phyloP scores from a whole-genome alignment of 2,329 filamentous ascomycete genomes.

The Tolypocladium cylindrosporum region DNA sequence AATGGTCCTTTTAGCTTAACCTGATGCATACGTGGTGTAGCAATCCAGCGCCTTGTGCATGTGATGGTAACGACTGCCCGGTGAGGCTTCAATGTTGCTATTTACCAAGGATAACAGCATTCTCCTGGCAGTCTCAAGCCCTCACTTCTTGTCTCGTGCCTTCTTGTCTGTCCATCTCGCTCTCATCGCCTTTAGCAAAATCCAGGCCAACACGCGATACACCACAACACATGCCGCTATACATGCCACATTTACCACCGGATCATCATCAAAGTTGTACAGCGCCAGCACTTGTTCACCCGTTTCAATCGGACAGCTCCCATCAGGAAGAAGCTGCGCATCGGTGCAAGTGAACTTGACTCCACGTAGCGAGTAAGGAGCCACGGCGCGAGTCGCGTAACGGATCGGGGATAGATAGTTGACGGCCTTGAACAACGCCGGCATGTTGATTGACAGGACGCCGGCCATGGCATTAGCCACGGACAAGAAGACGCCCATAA shows the following conservation, averaged over 20 bases:
- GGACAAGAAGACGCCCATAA: constrained; percentile 59
- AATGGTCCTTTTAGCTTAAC: too few species aligned
- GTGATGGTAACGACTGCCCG: too few species aligned
- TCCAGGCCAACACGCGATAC: constrained; percentile 56
- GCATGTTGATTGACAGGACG: constrained; percentile 61
- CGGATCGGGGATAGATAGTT: constrained; percentile 66
- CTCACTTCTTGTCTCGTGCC: not conserved
- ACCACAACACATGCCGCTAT: constrained; percentile 53
- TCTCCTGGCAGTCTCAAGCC: not conserved
- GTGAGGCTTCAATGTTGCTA: too few species aligned
- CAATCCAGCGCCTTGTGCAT: too few species aligned
- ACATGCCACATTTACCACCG: constrained; percentile 49
- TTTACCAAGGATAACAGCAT: too few species aligned
- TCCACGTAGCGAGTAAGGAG: constrained; percentile 51
- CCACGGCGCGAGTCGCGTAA: constrained; percentile 58
- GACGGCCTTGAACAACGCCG: constrained; percentile 52
- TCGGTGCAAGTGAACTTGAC: constrained; percentile 55
- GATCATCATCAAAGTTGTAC: constrained; percentile 56
- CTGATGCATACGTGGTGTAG: too few species aligned
- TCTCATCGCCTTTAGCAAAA: constrained; percentile 42
- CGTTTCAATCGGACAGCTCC: constrained; percentile 53
- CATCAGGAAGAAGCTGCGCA: constrained; percentile 47
- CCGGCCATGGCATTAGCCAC: constrained; percentile 64
- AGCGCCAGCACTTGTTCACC: constrained; percentile 58
- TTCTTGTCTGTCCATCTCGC: constrained; percentile 36